These are phyloP conservation scores for Nannochloropsis oceanica DNA, from an alignment of 108 stramenopile species.

Conservation along the genomic window DNA sequence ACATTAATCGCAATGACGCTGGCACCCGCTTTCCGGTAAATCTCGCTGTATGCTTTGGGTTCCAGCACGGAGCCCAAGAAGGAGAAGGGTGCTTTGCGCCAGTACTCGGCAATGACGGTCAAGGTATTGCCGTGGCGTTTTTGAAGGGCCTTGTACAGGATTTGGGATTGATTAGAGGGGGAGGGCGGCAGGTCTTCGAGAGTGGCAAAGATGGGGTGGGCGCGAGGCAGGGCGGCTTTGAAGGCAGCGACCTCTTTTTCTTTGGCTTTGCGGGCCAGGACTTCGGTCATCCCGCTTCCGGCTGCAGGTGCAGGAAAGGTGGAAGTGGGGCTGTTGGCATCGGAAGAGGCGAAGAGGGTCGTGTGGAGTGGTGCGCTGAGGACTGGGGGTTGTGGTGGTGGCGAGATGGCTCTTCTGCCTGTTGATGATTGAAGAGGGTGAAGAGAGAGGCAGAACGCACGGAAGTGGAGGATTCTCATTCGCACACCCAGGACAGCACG, in stretches of 20 bases:
- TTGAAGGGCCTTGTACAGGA: neutral
- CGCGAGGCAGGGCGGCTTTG: neutral
- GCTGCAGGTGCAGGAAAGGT: too few relatives aligned
- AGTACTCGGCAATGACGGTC: neutral
- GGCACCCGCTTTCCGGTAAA: neutral
- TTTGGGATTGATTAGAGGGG: neutral
- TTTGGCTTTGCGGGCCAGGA: neutral
- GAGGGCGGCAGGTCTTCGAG: neutral
- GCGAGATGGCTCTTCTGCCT: too few relatives aligned
- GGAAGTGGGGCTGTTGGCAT: too few relatives aligned
- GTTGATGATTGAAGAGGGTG: too few relatives aligned
- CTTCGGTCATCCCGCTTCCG: neutral
- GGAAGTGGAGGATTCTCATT: too few relatives aligned
- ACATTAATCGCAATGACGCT: neutral
- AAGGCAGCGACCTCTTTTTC: neutral
- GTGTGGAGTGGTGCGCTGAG: too few relatives aligned
- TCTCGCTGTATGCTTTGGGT: neutral
- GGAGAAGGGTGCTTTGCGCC: neutral
- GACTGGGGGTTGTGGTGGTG: too few relatives aligned
- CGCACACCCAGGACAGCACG: too few relatives aligned
- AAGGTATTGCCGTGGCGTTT: neutral
- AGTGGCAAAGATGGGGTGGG: neutral
- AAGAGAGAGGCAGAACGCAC: too few relatives aligned
- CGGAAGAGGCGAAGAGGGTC: too few relatives aligned
- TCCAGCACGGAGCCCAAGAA: neutral